A percentile compares a stretch with the other conserved stretches of the same genome.
These are phyloP conservation scores for Phytophthora crassamura DNA, from an alignment of 352 stramenopile species.

Conservation along the genomic window DNA sequence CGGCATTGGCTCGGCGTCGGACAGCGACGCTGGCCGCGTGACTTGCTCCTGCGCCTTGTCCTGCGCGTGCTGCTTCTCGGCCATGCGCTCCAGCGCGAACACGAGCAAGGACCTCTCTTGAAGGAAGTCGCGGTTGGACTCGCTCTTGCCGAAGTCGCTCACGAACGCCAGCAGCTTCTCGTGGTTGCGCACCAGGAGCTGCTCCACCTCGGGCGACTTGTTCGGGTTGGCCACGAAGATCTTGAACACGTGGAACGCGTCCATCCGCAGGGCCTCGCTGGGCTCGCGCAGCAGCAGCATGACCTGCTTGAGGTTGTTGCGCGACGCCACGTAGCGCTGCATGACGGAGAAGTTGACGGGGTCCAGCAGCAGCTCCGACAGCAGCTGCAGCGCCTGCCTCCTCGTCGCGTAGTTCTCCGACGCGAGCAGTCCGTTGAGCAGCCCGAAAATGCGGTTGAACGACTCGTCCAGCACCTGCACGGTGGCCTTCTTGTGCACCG, in stretches of 20 bases:
- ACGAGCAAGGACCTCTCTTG: constrained; percentile 78
- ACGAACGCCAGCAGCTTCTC: constrained; percentile 85
- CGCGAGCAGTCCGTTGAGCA: constrained; percentile 66
- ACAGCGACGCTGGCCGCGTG: constrained; percentile 51
- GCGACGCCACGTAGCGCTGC: constrained; percentile 78
- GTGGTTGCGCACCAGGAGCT: constrained; percentile 73
- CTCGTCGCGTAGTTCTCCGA: constrained; percentile 80
- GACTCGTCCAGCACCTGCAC: constrained; percentile 55
- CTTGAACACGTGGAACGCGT: constrained; percentile 90
- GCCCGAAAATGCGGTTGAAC: constrained; percentile 75
- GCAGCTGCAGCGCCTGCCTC: constrained; percentile 72
- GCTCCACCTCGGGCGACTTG: constrained; percentile 77
- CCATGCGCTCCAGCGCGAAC: constrained; percentile 75
- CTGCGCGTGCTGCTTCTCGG: constrained; percentile 38
- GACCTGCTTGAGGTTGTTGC: constrained; percentile 73
- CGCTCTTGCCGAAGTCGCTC: constrained; percentile 75
- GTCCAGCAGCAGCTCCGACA: constrained; percentile 78
- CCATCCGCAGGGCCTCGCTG: constrained; percentile 79
- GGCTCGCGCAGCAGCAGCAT: constrained; percentile 81
- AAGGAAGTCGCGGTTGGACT: constrained; percentile 77
- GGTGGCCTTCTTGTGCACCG: constrained; percentile 67
- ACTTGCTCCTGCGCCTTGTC: constrained; percentile 29
- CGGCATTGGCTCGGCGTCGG: constrained; percentile 39
- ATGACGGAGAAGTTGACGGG: constrained; percentile 81
- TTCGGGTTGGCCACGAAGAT: constrained; percentile 90